Conservation (phyloP, 108 stramenopile genomes). For the Pseudonitzschia delicatissima region DNA sequence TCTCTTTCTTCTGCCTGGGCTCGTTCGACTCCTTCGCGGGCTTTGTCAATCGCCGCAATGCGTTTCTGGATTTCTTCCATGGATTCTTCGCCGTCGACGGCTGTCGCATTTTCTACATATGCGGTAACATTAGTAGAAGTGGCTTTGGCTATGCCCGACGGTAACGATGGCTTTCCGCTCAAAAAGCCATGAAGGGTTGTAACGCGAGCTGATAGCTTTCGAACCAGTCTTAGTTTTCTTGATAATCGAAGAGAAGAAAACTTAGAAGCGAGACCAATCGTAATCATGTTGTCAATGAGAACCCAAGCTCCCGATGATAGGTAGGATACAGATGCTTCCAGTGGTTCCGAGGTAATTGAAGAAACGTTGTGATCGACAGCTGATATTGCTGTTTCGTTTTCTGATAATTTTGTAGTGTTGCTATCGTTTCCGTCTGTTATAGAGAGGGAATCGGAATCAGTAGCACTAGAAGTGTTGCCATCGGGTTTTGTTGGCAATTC, state of each 20-base stretch:
- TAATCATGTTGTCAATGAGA: slow-evolving; percentile 25
- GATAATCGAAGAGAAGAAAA: slow-evolving; percentile 17
- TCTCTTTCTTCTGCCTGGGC: slow-evolving; percentile 3
- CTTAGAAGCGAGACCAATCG: slow-evolving; percentile 20
- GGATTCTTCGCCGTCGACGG: not conserved
- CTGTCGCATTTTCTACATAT: not conserved
- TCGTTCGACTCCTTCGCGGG: slow-evolving; percentile 22
- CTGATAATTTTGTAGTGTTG: not conserved
- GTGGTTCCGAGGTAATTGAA: not conserved
- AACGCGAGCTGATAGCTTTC: slow-evolving; percentile 57
- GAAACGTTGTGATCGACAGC: not conserved
- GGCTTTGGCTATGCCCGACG: not conserved
- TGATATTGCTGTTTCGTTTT: not conserved
- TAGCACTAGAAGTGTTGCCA: no score
- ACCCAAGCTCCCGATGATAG: slow-evolving; percentile 21
- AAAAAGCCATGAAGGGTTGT: slow-evolving; percentile 82
- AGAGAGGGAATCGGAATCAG: no score
- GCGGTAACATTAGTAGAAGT: not conserved
- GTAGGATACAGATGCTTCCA: not conserved
- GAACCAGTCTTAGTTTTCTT: slow-evolving; percentile 44
- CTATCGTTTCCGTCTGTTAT: not conserved
- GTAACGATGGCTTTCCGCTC: slow-evolving; percentile 60
- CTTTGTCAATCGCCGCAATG: slow-evolving; percentile 44
- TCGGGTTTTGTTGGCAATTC: no score
- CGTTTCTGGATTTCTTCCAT: slow-evolving; percentile 18